phyloP scores from a whole-genome alignment of 2,329 filamentous ascomycete genomes.

The Cytospora chrysosperma region DNA sequence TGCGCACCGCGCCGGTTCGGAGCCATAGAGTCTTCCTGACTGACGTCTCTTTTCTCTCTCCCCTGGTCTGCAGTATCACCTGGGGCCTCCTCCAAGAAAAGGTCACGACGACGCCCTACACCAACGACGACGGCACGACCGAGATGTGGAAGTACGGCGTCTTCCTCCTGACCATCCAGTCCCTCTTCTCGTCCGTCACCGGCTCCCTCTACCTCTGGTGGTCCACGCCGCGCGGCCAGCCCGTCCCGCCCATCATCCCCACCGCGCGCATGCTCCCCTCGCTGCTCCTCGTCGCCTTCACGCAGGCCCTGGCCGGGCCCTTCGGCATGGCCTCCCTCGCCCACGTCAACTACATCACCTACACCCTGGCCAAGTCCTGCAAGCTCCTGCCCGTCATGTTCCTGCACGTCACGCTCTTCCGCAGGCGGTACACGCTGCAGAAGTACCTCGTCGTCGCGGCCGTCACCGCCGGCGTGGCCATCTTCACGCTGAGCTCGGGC shows the following conservation, averaged over 20 bases:
- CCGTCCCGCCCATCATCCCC: slow-evolving; percentile 71
- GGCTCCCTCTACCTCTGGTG: slow-evolving; percentile 77
- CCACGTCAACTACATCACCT: slow-evolving; percentile 97
- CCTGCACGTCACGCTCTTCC: slow-evolving; percentile 89
- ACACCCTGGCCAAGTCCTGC: slow-evolving; percentile 95
- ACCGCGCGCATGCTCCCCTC: slow-evolving; percentile 71
- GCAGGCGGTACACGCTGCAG: slow-evolving; percentile 84
- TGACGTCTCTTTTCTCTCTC: slow-evolving; percentile 6
- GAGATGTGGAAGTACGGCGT: slow-evolving; percentile 91
- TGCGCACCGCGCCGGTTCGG: too few relatives aligned
- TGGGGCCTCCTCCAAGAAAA: slow-evolving; percentile 98
- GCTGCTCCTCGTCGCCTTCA: slow-evolving; percentile 81
- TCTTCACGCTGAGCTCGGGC: slow-evolving; percentile 83
- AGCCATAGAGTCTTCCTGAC: not conserved
- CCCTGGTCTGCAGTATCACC: slow-evolving; percentile 64
- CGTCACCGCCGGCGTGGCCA: slow-evolving; percentile 87
- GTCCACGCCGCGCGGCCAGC: slow-evolving; percentile 54
- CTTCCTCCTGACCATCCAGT: slow-evolving; percentile 95
- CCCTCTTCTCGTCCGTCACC: slow-evolving; percentile 78
- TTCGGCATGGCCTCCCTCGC: slow-evolving; percentile 91
- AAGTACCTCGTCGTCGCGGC: slow-evolving; percentile 93
- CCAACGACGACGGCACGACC: slow-evolving; percentile 53
- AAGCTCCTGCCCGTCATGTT: slow-evolving; percentile 99
- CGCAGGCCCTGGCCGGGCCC: slow-evolving; percentile 84
- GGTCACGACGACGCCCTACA: slow-evolving; percentile 89